phyloP scores from a whole-genome alignment of 2,329 filamentous ascomycete species.

The Sporothrix pallida region DNA sequence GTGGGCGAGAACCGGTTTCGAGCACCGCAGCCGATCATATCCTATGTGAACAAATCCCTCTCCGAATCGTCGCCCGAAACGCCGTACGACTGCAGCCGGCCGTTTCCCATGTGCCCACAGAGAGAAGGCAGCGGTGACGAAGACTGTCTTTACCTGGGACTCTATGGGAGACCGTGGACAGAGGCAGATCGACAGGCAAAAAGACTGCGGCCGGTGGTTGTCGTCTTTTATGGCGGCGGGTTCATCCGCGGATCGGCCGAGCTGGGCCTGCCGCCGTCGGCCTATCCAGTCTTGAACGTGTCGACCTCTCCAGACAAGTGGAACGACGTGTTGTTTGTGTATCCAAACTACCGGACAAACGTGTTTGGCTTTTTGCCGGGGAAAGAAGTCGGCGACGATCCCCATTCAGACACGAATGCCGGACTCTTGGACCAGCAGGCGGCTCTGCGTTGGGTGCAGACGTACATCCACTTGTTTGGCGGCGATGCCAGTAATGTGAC shows the following conservation, averaged over 20 bases:
- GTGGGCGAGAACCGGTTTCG: constrained; percentile 64
- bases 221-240: constrained; percentile 66
- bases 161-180: constrained; percentile 65
- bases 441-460: constrained; percentile 56
- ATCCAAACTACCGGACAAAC: constrained; percentile 62
- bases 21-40: constrained; percentile 61
- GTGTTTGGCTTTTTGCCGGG: constrained; percentile 63
- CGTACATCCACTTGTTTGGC: constrained; percentile 55
- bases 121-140: constrained; percentile 59
- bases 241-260: constrained; percentile 64
- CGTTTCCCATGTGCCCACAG: constrained; percentile 65
- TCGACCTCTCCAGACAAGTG: constrained; percentile 41
- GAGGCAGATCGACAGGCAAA: constrained; percentile 37
- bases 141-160: constrained; percentile 66
- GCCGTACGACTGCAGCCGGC: constrained; percentile 49
- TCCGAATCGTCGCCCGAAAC: constrained; percentile 53
- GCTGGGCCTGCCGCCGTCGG: constrained; percentile 61
- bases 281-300: constrained; percentile 64
- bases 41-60: constrained; percentile 46
- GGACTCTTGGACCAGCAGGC: constrained; percentile 57
- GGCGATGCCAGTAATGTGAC: constrained; percentile 54
- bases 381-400: constrained; percentile 51
- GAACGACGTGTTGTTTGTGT: constrained; percentile 56
- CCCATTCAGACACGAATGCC: constrained; percentile 56
- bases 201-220: constrained; percentile 61